A percentile compares a stretch with the other conserved stretches of the same genome.
Evolutionary conservation across 805 yeast genomes (phyloP).

Genomic region (Cyberlindnera subsufficiens): DNA sequence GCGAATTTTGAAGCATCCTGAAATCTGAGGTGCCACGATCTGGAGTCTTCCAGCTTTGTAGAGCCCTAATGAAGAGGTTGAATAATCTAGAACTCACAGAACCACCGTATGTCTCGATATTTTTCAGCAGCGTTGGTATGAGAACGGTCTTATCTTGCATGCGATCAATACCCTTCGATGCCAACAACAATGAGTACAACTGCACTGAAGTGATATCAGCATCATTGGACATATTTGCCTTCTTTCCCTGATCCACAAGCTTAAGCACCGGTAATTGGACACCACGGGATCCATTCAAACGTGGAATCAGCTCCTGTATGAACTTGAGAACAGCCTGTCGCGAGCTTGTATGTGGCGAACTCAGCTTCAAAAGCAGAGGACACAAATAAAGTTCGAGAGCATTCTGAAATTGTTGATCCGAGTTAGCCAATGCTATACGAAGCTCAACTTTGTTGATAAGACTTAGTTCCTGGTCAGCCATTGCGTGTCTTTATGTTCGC

Average conservation of each 20-base stretch:
- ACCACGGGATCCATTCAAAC: slow-evolving; percentile 49
- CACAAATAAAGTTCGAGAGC: slow-evolving; percentile 58
- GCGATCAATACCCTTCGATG: slow-evolving; percentile 64
- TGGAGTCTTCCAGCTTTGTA: slow-evolving; percentile 45
- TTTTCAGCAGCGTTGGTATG: slow-evolving; percentile 42
- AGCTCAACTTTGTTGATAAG: slow-evolving; percentile 77
- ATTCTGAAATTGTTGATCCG: slow-evolving; percentile 57
- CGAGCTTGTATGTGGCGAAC: slow-evolving; percentile 63
- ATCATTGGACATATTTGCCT: slow-evolving; percentile 39
- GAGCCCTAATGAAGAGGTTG: slow-evolving; percentile 49
- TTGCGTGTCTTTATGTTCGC: not conserved
- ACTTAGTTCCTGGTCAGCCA: slow-evolving; percentile 43
- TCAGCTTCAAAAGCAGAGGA: slow-evolving; percentile 73
- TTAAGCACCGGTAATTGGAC: slow-evolving; percentile 61
- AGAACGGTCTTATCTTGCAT: slow-evolving; percentile 29
- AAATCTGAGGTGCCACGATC: slow-evolving; percentile 40
- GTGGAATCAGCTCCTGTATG: slow-evolving; percentile 59
- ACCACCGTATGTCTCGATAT: slow-evolving; percentile 35
- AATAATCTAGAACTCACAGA: slow-evolving; percentile 53
- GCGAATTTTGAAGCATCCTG: slow-evolving; percentile 26
- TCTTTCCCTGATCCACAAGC: slow-evolving; percentile 56
- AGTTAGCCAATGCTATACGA: slow-evolving; percentile 68
- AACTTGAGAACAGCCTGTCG: slow-evolving; percentile 62
- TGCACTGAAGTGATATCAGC: slow-evolving; percentile 38
- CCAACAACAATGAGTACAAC: slow-evolving; percentile 57